Base-by-base conservation (phyloP, 176 grass and related monocot species). In the Aegilops bicornis region DNA sequence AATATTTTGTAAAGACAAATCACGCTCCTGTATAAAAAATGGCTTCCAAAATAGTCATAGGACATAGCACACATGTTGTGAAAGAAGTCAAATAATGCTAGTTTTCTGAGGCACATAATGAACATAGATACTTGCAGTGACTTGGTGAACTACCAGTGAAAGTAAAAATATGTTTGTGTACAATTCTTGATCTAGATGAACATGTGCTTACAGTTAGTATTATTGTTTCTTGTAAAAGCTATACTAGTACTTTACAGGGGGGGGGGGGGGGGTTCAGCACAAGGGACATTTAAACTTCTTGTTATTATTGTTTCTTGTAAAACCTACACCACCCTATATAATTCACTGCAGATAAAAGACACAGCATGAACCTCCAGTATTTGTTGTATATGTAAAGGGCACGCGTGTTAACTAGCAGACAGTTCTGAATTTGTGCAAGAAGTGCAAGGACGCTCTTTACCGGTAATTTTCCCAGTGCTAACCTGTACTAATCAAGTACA, bases 291-390 rank as follows among this genome's bases (percentile, higher is more conserved):
- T 58, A 58, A 58, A 58, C 52, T 58, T 58, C 48, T 16, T 19
- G 47, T 78, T 20, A 31, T 89, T 70, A 35, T 67, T 63, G 10
- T 81, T 77, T 32, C 62, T 58, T 7, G 64, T 61, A 48, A 73
- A 64, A 42, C 2, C 43, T 82, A 20, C 9, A 40, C 40, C 32
- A 42, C 4, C 25, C 58, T 58, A 54, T 78, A 10, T 71, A 77
- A 36, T 61, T 68, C 52, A 6, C 15, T 86, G 77, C 92, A 95
- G 95, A 86, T 95, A 84, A 87, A 91, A 83, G 95, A 97, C 86
- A 91, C 90, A 54, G 29, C 33, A 42, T n/a, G 33, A 69, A 3
- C 14, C 43, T 6, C 8, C 30, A 37, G 4, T 15, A 74, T 27
- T 36, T 72, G 22, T 7, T 73, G 36, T 66, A 72, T 32, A 65